A percentile compares a stretch with the other conserved stretches of the same genome.
Conservation (phyloP, 2,329 filamentous ascomycete species). For the Blumeria hordei region DNA sequence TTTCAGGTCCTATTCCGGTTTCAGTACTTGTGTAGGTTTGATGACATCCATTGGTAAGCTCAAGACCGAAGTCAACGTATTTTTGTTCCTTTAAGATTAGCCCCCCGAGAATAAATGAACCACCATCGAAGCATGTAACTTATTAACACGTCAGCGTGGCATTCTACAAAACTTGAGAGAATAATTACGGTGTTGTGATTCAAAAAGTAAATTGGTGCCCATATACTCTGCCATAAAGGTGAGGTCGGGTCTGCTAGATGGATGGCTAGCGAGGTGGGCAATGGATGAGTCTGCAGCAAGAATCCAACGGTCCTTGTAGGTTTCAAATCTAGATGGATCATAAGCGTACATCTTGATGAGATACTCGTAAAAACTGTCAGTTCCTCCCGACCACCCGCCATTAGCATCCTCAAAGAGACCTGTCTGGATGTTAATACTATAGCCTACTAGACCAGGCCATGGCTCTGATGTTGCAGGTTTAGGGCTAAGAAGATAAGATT, state of each 20-base stretch:
- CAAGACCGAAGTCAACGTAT: constrained; percentile 51
- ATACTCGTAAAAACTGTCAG: constrained; percentile 72
- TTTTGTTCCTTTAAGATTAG: constrained; percentile 37
- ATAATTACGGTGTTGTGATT: constrained; percentile 20
- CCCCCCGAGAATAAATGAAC: constrained; percentile 66
- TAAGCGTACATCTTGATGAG: constrained; percentile 82
- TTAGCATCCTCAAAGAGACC: constrained; percentile 40
- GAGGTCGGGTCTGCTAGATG: constrained; percentile 38
- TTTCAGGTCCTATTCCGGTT: constrained; percentile 56
- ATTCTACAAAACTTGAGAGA: not conserved
- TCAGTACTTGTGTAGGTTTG: constrained; percentile 44
- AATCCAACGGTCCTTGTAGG: constrained; percentile 53
- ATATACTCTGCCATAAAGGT: constrained; percentile 43
- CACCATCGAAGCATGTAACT: constrained; percentile 65
- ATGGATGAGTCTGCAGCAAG: constrained; percentile 55
- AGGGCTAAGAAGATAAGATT: constrained; percentile 46
- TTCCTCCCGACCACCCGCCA: constrained; percentile 57
- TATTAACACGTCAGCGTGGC: constrained; percentile 3
- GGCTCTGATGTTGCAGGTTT: constrained; percentile 38
- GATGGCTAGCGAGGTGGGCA: constrained; percentile 42
- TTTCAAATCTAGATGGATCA: constrained; percentile 34
- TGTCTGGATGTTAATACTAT: constrained; percentile 34
- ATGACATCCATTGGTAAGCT: constrained; percentile 47
- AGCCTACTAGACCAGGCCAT: constrained; percentile 55
- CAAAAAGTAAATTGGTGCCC: constrained; percentile 20